Evolutionary conservation across 73 alveolate genomes (phyloP).

Genomic region (Uronychia binucleata): DNA sequence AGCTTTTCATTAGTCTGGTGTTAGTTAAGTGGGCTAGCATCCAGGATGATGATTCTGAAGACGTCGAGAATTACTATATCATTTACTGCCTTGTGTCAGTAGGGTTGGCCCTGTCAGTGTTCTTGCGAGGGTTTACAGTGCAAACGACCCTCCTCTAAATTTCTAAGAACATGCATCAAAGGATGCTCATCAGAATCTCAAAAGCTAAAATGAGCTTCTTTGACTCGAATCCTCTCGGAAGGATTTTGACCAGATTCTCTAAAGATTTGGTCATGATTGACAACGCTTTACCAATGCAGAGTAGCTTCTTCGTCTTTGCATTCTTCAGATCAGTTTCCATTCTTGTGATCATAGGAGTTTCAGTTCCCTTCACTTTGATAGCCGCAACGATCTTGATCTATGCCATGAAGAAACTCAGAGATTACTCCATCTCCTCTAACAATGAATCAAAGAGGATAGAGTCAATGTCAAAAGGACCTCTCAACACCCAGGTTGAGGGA

Average conservation of each 20-base stretch:
- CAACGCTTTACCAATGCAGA: neutral
- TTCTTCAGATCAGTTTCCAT: neutral
- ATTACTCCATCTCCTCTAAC: neutral
- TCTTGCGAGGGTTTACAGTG: neutral
- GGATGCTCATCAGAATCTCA: slow-evolving; percentile 71
- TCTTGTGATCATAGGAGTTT: neutral
- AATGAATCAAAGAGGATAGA: neutral
- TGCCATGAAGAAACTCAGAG: neutral
- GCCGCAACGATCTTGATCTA: neutral
- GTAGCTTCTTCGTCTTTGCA: neutral
- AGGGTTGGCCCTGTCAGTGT: neutral
- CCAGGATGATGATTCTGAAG: neutral
- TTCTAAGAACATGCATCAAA: slow-evolving; percentile 51
- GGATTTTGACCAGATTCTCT: slow-evolving; percentile 76
- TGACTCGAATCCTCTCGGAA: slow-evolving; percentile 82
- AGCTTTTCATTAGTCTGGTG: too few relatives aligned
- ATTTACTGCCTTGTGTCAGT: neutral
- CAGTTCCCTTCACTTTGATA: neutral
- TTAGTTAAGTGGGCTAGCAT: neutral
- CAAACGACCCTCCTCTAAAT: neutral
- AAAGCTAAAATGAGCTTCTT: slow-evolving; percentile 86
- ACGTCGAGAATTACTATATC: neutral
- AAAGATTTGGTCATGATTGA: slow-evolving; percentile 51
- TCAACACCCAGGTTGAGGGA: neutral
- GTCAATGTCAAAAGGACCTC: neutral